Percentiles rank a stretch among this genome's conserved stretches.
Conservation (phyloP, 2,329 filamentous ascomycete genomes). For the Microdochium paspali region DNA sequence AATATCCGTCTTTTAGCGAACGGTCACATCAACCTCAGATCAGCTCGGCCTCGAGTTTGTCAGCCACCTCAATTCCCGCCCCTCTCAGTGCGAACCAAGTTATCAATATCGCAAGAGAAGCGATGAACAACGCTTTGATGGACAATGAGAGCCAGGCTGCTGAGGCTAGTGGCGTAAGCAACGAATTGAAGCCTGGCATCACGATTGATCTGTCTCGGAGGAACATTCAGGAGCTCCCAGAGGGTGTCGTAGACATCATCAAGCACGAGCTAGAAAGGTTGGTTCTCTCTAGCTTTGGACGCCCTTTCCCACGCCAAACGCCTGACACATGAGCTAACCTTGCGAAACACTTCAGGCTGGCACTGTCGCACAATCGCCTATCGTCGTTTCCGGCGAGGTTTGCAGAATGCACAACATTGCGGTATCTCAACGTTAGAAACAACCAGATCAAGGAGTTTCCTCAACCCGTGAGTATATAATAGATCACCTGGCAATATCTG, state of each 20-base stretch:
- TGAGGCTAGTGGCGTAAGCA: constrained; percentile 49
- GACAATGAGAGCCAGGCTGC: constrained; percentile 56
- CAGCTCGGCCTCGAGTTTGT: constrained; percentile 33
- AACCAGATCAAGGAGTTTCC: constrained; percentile 61
- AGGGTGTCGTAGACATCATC: constrained; percentile 67
- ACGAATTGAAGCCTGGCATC: constrained; percentile 57
- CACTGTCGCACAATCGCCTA: constrained; percentile 72
- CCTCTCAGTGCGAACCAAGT: constrained; percentile 51
- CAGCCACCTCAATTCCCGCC: constrained; percentile 30
- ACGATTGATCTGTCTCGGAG: constrained; percentile 73
- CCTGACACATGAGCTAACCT: constrained; percentile 9
- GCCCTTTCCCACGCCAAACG: not conserved
- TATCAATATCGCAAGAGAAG: constrained; percentile 54
- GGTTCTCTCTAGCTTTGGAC: constrained; percentile 11
- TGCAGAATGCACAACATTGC: constrained; percentile 65
- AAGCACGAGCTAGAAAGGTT: constrained; percentile 66
- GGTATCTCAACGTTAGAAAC: constrained; percentile 73
- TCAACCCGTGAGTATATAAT: constrained; percentile 33
- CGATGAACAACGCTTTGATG: constrained; percentile 57
- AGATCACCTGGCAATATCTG: no score
- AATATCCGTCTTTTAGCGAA: not conserved
- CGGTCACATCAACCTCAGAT: not conserved
- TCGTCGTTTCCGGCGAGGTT: constrained; percentile 61
- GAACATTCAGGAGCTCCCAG: constrained; percentile 60
- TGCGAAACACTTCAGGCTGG: constrained; percentile 43